Percentiles rank a stretch among this genome's conserved stretches.
Evolutionary conservation across 208 protist species (phyloP).

Genomic region (Herpetomonas tarakana): DNA sequence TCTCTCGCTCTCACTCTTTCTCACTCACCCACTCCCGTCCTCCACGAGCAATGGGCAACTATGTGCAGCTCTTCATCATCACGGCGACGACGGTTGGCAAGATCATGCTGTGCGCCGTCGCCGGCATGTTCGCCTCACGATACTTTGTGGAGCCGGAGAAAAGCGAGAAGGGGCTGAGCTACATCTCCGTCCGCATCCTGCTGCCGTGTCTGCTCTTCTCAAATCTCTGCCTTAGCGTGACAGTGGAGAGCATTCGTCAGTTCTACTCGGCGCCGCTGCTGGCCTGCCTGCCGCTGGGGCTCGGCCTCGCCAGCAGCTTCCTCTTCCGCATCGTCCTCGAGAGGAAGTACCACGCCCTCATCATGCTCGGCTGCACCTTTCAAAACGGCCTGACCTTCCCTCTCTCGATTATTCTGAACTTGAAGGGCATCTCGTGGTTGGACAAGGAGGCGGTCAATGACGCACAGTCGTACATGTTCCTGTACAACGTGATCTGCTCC

Average conservation of each 20-base stretch:
- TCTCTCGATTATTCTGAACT: conserved; percentile 43
- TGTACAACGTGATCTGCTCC: conserved; percentile 69
- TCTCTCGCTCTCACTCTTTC: no score
- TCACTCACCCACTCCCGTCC: no score
- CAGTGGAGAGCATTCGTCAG: conserved; percentile 37
- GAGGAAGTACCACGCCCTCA: conserved; percentile 42
- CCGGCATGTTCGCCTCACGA: conserved; percentile 44
- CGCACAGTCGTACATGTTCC: conserved; percentile 58
- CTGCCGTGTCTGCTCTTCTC: conserved; percentile 71
- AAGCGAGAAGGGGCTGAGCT: conserved; percentile 50
- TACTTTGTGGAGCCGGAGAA: conserved; percentile 28
- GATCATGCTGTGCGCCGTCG: conserved; percentile 50
- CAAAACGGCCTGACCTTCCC: conserved; percentile 70
- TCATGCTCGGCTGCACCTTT: conserved; percentile 61
- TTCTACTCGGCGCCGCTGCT: conserved; percentile 67
- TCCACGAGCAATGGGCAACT: conserved; percentile 37
- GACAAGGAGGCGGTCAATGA: conserved; percentile 17
- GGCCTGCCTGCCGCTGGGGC: conserved; percentile 31
- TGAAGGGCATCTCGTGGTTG: conserved; percentile 70
- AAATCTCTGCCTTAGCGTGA: conserved; percentile 58
- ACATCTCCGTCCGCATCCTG: conserved; percentile 56
- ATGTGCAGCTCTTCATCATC: conserved; percentile 42
- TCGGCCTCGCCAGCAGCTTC: conserved; percentile 29
- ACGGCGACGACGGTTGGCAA: conserved; percentile 55
- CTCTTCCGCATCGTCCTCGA: conserved; percentile 26